These are phyloP conservation scores for Lasiodiplodia theobromae DNA, from an alignment of 2,329 filamentous ascomycete species.

Conservation along the genomic window DNA sequence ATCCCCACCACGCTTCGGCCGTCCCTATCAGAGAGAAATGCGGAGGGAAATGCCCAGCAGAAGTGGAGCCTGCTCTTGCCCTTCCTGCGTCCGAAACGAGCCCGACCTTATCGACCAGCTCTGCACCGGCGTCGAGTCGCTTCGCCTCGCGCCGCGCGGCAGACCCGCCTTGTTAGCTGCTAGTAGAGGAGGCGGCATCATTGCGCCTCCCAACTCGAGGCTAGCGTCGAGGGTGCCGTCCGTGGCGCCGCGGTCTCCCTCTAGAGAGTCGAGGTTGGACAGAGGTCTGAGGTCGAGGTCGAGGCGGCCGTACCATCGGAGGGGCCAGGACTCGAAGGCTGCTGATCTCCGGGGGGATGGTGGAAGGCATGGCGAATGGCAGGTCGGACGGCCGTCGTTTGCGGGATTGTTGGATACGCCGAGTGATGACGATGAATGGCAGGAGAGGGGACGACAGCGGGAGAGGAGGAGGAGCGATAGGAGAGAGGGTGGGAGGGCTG, in stretches of 20 bases:
- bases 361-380: background rate
- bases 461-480: background rate
- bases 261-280: background rate
- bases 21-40: background rate
- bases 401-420: conserved; percentile 1
- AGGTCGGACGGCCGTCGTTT: background rate
- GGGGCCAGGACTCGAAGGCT: background rate
- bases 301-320: background rate
- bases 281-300: background rate
- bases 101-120: conserved; percentile 9
- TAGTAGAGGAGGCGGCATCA: too few relatives aligned
- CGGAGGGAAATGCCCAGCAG: background rate
- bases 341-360: background rate
- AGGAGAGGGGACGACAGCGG: background rate
- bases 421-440: background rate
- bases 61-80: background rate
- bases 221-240: background rate
- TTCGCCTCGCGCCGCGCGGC: background rate
- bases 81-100: background rate
- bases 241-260: background rate
- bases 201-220: background rate
- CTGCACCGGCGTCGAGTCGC: background rate
- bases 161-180: background rate
- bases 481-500: background rate
- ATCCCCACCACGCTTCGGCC: background rate